Evolutionary conservation across 441 rosid genomes (phyloP).

Genomic region (Aleurites moluccanus): DNA sequence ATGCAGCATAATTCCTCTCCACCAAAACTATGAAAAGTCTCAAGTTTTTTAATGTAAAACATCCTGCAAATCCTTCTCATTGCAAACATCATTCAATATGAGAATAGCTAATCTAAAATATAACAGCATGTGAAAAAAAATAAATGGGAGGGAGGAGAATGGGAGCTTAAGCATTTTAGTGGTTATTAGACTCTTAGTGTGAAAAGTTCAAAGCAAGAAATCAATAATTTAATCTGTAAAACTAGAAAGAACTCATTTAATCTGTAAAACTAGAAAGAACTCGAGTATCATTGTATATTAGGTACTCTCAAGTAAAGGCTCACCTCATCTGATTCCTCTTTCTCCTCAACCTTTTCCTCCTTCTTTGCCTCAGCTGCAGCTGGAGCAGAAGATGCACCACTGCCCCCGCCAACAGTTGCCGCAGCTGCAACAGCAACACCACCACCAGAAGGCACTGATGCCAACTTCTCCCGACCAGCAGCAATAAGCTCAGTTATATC

Average conservation of each 20-base stretch:
- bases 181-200: neutral
- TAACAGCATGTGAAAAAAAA: neutral
- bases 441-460: constrained; percentile 75
- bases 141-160: too few relatives aligned
- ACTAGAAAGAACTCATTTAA: too few relatives aligned
- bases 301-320: constrained; percentile 16
- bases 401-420: constrained; percentile 35
- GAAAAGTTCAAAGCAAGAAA: neutral
- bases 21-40: too few relatives aligned
- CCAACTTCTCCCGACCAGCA: constrained; percentile 69
- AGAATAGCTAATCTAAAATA: neutral
- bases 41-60: too few relatives aligned
- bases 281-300: neutral
- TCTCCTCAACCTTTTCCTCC: constrained; percentile 76
- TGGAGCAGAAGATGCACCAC: constrained; percentile 36
- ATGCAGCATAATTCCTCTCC: too few relatives aligned
- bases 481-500: constrained; percentile 77
- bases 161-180: neutral
- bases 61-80: too few relatives aligned
- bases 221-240: neutral
- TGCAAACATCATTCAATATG: neutral
- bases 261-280: too few relatives aligned
- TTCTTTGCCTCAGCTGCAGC: constrained; percentile 61
- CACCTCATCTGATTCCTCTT: constrained; percentile 81
- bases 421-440: constrained; percentile 51